Evolutionary conservation across 1,284 basidiomycete genomes (phyloP), one percentile per base, ranked within the genome.

Genomic region (Leccinum proximum): DNA sequence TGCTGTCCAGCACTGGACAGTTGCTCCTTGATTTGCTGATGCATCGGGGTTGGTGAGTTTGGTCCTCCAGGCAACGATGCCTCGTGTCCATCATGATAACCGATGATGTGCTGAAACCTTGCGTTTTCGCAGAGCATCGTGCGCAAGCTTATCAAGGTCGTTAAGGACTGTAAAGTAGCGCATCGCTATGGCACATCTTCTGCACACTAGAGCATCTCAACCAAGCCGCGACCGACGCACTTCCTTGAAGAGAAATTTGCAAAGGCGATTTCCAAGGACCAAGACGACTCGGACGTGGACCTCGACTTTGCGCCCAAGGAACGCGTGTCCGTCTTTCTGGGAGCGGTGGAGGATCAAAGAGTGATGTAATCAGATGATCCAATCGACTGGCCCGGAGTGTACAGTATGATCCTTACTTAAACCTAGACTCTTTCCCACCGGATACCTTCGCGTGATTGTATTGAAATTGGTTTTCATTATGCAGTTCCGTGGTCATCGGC

Each of bases 101-200:
- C 13, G 13, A 54, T 16, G 10, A 11, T 58, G 53, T 64, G 60
- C 62, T 75, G 11, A 68, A 59, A n/a, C 30, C 2, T 22, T 16
- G 62, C 8, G 48, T 5, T 67, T 58, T 33, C 58, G 22, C 50
- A 92, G 89, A 87, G 84, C 70, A 90, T 93, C 68, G 89, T 94
- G 33, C 85, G 35, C 35, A 37, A 10, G 35, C 35, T 37, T 10
- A 10, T 10, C 35, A 10, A 37, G 35, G 35, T 37, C 35, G 10
- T 37, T 48, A 85, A 89, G 70, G 89, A 93, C 65, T 91, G 90
- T 72, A 90, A 88, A 74, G 84, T 87, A 62, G 82, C 33, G 8
- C 33, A 33, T 33, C 7, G 33, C 33, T 33, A 33, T 30, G 7
- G 33, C 7, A 33, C 8, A 33, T 33, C 33, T 33, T 33, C 33